These are phyloP conservation scores for Pleurotus cornucopiae DNA, from an alignment of 768 basidiomycete genomes.

Conservation along the genomic window DNA sequence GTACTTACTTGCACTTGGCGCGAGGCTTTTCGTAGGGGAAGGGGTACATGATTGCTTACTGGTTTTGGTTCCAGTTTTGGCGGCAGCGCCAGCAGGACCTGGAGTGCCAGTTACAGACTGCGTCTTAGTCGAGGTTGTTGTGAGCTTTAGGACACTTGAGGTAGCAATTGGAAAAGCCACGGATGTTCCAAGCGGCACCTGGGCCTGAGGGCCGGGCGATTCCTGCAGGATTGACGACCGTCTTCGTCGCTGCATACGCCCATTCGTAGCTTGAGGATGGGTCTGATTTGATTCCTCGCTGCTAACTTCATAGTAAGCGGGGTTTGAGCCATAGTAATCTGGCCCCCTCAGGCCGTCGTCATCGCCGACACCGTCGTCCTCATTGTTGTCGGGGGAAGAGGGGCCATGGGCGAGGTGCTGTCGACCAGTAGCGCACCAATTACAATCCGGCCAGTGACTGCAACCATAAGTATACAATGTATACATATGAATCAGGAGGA, in stretches of 20 bases:
- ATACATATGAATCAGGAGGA: not conserved
- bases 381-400: slow-evolving; percentile 14
- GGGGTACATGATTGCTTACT: slow-evolving; percentile 37
- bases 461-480: slow-evolving; percentile 15
- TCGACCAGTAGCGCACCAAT: slow-evolving; percentile 36
- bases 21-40: slow-evolving; percentile 41
- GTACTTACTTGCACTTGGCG: slow-evolving; percentile 48
- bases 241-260: not conserved
- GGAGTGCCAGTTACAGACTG: slow-evolving; percentile 20
- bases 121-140: not conserved
- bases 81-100: slow-evolving; percentile 29
- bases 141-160: not conserved
- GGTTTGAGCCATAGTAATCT: not conserved
- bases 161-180: not conserved
- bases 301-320: not conserved
- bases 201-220: not conserved
- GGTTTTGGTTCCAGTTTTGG: slow-evolving; percentile 14
- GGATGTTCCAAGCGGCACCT: not conserved
- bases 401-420: slow-evolving; percentile 18
- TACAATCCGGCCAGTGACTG: slow-evolving; percentile 54
- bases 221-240: not conserved
- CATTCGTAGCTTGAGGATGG: not conserved
- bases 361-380: slow-evolving; percentile 11
- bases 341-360: not conserved
- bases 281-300: not conserved